Evolutionary conservation across 768 basidiomycete species (phyloP), one percentile per base, ranked within the genome.

Genomic region (Leccinum arenicola): DNA sequence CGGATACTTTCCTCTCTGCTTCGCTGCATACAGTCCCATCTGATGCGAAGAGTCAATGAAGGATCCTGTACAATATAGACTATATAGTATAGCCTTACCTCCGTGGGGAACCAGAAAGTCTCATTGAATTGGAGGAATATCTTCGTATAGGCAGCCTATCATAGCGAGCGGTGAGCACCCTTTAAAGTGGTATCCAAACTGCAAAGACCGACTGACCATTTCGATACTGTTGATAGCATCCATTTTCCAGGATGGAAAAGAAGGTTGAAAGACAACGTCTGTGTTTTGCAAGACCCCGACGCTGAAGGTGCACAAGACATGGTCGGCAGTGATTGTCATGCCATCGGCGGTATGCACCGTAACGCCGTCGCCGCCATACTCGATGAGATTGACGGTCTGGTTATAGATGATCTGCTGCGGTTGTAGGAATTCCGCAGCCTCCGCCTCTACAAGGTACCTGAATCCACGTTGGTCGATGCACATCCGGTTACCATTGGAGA

Each of bases 271-370:
- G 3, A 52, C 58, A 6, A 89, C 82, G 59, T 87, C 86, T 29
- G 78, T 73, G 56, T 86, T 76, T 71, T 89, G 88, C 55, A 89
- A 74, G 7, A 89, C 88, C 0, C 88, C 88, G 3, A 87, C 68
- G 60, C 86, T 88, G 72, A 89, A 89, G 0, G 88, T 89, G 61
- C 82, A 83, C 29, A 89, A 66, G 4, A 81, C 85, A 67, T 86
- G 84, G 54, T 87, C 81, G 12, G 79, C 85, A 14, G 70, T 73
- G 21, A 88, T 64, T 2, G 43, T 71, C 33, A 70, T 60, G 2
- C 83, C 84, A 57, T 78, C 72, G 1, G 70, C 61, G 27, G 86
- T 73, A 15, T 75, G 74, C 35, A 89, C 80, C 1, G 68, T 72
- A 17, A 84, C 84, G 3, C 79, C 74, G 19, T 74, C 58, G n/a